phyloP scores from a whole-genome alignment of 305 asterid species.

The Fraxinus ornus region DNA sequence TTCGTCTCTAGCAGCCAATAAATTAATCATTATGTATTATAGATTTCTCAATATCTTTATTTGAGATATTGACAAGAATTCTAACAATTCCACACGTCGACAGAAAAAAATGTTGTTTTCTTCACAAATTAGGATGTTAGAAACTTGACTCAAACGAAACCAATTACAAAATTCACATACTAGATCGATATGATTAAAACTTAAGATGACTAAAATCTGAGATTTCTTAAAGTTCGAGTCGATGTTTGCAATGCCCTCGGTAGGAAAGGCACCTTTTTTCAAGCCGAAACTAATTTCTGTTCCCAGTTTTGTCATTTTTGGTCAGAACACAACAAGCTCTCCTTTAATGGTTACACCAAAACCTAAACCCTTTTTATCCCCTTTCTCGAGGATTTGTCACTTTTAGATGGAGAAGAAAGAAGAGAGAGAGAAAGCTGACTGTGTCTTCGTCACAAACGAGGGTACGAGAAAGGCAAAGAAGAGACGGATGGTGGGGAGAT shows the following conservation, averaged over 20 bases:
- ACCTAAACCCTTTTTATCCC: slow-evolving; percentile 10
- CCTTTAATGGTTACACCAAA: neutral
- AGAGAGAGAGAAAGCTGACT: neutral
- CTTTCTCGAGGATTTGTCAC: slow-evolving; percentile 5
- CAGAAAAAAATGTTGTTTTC: neutral
- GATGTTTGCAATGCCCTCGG: neutral
- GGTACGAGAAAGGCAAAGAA: slow-evolving; percentile 19
- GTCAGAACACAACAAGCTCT: slow-evolving; percentile 7
- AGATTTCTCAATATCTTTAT: neutral
- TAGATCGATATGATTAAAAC: neutral
- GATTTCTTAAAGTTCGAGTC: slow-evolving; percentile 2
- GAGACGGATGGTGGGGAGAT: slow-evolving; percentile 14
- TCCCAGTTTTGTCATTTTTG: slow-evolving; percentile 18
- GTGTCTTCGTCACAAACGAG: slow-evolving; percentile 26
- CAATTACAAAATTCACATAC: neutral
- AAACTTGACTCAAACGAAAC: neutral
- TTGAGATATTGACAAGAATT: neutral
- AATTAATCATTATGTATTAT: too few relatives aligned
- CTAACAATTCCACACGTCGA: neutral
- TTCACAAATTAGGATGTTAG: neutral
- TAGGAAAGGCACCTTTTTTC: neutral
- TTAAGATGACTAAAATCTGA: neutral
- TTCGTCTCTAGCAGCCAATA: neutral
- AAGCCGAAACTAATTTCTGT: neutral
- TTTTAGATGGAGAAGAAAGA: neutral